Base-by-base conservation (phyloP, 1,284 basidiomycete genomes). In the Gymnopus androsaceus region DNA sequence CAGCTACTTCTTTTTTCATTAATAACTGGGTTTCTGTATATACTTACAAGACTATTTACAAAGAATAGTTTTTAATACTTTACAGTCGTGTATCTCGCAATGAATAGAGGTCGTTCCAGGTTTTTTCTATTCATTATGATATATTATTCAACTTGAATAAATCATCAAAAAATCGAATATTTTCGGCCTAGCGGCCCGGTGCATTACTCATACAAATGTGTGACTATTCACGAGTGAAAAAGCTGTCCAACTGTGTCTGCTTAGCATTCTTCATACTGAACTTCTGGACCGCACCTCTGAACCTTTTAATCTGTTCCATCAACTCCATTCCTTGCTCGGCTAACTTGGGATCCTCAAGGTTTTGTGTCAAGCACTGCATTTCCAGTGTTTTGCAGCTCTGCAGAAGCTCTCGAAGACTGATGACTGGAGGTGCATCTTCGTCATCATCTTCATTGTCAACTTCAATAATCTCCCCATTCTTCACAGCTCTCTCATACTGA, bases 381-480 rank as follows among this genome's bases (percentile, higher is more conserved):
- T 49, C 30, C 9, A 49, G n/a, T 8, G n/a, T 36, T 19, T 49
- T 5, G 7, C 28, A 21, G 3, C 3, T 25, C 17, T n/a, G 8
- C 5, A 49, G 21, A 5, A 49, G 28, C 6, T 36, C 47, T 37
- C 11, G 28, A 14, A 49, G 31, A 37, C 47, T 49, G 47, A 49
- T 21, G 36, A 34, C 47, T 33, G 46, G 46, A 17, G 33, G 47
- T 14, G 31, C 23, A 3, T 49, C 47, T n/a, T 34, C 30, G 5
- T 49, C 47, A 3, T 49, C 47, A 5, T 49, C 47, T 4, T 36
- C 47, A 31, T 47, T 27, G 7, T 49, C 47, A 19, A 49, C 34
- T 31, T 49, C 47, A 25, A 49, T 37, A 36, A 49, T 49, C n/a
- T 49, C 47, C 9, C 47, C 47, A 33, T 25, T 49, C 21, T n/a